phyloP scores from a whole-genome alignment of 331 rosid species.

The Quercus tomentella region DNA sequence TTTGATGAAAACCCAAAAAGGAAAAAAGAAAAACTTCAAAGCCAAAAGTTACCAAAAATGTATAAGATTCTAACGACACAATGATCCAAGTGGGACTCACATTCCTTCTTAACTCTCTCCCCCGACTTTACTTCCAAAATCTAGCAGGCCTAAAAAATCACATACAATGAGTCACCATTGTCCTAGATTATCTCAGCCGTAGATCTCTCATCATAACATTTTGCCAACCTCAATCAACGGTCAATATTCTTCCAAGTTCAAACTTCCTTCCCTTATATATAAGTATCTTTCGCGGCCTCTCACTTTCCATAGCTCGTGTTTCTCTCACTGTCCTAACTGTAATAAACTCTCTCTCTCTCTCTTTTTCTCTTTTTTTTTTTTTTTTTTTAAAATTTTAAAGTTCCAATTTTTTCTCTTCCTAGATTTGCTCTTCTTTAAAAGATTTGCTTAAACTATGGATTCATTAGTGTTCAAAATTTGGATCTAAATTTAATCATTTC shows the following conservation, averaged over 20 bases:
- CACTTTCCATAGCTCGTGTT: not conserved
- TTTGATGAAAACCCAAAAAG: not conserved
- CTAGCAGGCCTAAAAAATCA: not conserved
- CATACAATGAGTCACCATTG: not conserved
- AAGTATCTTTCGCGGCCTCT: slow-evolving; percentile 8
- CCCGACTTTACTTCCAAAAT: slow-evolving; percentile 5
- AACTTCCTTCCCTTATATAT: not conserved
- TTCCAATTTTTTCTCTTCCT: not conserved
- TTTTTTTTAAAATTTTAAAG: not conserved
- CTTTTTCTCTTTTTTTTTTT: not conserved
- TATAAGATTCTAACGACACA: slow-evolving; percentile 23
- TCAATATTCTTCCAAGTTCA: not conserved
- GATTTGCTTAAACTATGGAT: not conserved
- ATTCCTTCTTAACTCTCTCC: not conserved
- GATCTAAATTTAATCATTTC: not conserved
- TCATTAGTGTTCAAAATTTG: not conserved
- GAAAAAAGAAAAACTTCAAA: not conserved
- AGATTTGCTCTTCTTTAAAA: not conserved
- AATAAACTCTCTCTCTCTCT: not conserved
- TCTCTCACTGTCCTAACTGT: not conserved
- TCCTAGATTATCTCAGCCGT: slow-evolving; percentile 9
- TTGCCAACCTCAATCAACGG: not conserved
- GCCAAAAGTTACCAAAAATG: not conserved
- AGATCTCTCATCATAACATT: not conserved
- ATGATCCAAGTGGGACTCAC: slow-evolving; percentile 23